Base-by-base conservation (phyloP, 176 grass and related monocot species). In the Triticum timopheevii region DNA sequence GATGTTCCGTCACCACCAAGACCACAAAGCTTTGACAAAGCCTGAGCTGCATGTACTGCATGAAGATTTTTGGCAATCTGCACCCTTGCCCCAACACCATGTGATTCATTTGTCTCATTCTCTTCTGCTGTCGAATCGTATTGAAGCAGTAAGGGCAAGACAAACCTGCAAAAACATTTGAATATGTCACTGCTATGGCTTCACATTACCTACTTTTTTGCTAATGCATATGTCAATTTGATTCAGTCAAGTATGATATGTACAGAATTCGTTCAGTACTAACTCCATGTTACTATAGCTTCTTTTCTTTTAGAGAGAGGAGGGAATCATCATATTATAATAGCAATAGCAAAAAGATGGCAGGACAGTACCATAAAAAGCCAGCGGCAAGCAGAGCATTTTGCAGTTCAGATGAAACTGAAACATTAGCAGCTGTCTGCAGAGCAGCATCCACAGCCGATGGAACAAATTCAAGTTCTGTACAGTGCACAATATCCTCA, bases 61-160 rank as follows among this genome's bases (percentile, higher is more conserved):
- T 99, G 97, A 83, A 81, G 58, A 80, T 99, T 99, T 94, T 99
- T 99, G 22, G 94, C 92, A 88, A 94, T 99, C 86, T 99, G 97
- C 82, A 99, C 90, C 88, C 94, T 96, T 87, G 97, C 86, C 83
- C 97, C 97, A 84, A 98, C 92, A 88, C 93, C 96, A 92, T 96
- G 97, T 52, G 77, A 85, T 83, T 95, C 91, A 74, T 77, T 92
- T 69, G 78, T 77, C 77, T 90, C 94, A 75, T 84, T 98, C 87
- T 91, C 97, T 76, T 96, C 97, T 88, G 97, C 97, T 75, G 97
- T 99, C 39, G 97, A 91, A 96, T 99, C 97, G 13, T 94, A 99
- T 34, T 99, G 97, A 89, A 99, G 87, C 65, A 99, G 66, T 66
- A 99, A 90, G 42, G 97, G 97, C 36, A 99, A 90, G 44, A 91